Conservation (phyloP, 495 filamentous ascomycete genomes). For the Penicillium dipodomyicola region DNA sequence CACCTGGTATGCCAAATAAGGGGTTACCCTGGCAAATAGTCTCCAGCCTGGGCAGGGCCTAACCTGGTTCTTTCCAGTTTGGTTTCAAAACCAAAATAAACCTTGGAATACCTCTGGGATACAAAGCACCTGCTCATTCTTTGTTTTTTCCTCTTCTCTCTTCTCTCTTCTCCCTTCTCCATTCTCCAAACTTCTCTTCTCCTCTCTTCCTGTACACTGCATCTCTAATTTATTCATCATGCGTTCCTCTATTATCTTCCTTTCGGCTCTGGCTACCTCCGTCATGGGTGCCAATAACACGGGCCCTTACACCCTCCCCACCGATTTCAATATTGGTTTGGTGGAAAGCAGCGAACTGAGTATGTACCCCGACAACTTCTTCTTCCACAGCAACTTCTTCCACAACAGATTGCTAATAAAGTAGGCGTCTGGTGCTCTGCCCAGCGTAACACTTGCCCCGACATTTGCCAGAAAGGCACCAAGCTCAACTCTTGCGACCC, state of each 20-base stretch:
- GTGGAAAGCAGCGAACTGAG: slow-evolving; percentile 29
- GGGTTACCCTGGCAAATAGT: slow-evolving; percentile 7
- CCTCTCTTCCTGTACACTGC: slow-evolving; percentile 15
- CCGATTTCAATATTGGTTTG: slow-evolving; percentile 38
- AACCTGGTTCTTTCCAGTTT: not conserved
- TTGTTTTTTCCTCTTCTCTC: slow-evolving; percentile 22
- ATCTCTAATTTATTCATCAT: slow-evolving; percentile 27
- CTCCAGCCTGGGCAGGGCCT: too few relatives aligned
- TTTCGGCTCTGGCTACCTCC: slow-evolving; percentile 34
- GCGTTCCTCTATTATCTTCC: slow-evolving; percentile 32
- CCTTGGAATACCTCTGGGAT: slow-evolving; percentile 5
- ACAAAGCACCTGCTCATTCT: slow-evolving; percentile 16
- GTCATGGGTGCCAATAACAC: slow-evolving; percentile 28
- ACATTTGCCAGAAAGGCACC: slow-evolving; percentile 43
- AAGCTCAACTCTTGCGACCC: slow-evolving; percentile 42
- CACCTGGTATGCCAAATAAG: slow-evolving; percentile 4
- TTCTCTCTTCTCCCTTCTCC: too few relatives aligned
- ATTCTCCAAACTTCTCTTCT: slow-evolving; percentile 18
- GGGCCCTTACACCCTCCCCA: slow-evolving; percentile 37
- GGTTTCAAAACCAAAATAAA: slow-evolving; percentile 7
- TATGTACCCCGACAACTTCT: slow-evolving; percentile 20
- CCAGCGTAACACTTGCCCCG: slow-evolving; percentile 47
- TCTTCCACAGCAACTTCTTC: not conserved
- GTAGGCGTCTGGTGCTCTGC: slow-evolving; percentile 47
- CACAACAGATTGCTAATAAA: slow-evolving; percentile 8